Evolutionary conservation across 2,329 filamentous ascomycete genomes (phyloP).

Genomic region (Epichloe typhina): DNA sequence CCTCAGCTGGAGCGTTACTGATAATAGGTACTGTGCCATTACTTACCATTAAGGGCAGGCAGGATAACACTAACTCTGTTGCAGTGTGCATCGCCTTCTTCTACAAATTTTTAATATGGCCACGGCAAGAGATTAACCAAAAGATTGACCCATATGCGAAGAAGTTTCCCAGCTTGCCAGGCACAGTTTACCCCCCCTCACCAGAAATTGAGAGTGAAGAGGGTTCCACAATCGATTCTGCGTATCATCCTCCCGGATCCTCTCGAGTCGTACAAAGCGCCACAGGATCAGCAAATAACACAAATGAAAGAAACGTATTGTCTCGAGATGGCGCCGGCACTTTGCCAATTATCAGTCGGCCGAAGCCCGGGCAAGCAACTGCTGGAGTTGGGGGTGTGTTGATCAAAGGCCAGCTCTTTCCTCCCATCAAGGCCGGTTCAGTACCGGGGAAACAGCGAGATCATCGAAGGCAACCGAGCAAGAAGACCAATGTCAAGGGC

Average conservation of each 20-base stretch:
- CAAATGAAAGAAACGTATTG: not conserved
- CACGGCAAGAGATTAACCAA: conserved; percentile 2
- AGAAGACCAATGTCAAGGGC: conserved; percentile 15
- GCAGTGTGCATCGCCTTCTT: conserved; percentile 14
- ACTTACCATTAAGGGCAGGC: not conserved
- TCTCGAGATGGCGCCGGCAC: conserved; percentile 11
- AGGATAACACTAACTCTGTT: conserved; percentile 20
- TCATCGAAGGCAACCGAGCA: conserved; percentile 10
- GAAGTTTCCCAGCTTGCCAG: conserved; percentile 1
- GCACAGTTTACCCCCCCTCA: not conserved
- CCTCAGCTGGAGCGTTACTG: conserved; percentile 35
- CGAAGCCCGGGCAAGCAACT: conserved; percentile 21
- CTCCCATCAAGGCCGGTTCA: conserved; percentile 22
- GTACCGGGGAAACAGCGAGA: conserved; percentile 10
- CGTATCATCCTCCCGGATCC: not conserved
- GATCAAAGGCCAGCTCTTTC: conserved; percentile 28
- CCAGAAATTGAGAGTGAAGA: not conserved
- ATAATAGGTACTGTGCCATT: conserved; percentile 29
- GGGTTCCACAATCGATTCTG: not conserved
- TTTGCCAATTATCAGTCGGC: conserved; percentile 25
- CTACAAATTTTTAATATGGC: conserved; percentile 9
- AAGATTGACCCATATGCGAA: not conserved
- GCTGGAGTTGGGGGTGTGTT: conserved; percentile 27
- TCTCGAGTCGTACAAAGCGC: not conserved
- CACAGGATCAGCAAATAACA: not conserved